Conservation (phyloP, 768 basidiomycete genomes). For the Coprinopsis marcescibilis region DNA sequence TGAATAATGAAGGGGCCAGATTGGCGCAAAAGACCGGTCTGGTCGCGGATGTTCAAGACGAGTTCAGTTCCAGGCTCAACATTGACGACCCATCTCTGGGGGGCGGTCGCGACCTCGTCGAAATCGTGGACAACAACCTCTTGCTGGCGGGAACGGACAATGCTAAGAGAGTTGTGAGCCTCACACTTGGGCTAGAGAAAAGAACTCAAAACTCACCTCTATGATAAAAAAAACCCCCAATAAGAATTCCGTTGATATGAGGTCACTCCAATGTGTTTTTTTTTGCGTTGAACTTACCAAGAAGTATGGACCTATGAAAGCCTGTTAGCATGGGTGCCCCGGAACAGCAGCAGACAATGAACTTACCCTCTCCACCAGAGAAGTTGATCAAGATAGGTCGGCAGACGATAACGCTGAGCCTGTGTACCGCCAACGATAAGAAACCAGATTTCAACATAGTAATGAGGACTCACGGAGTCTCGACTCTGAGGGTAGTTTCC, state of each 20-base stretch:
- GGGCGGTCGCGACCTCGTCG: constrained; percentile 22
- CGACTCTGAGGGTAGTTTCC: constrained; percentile 38
- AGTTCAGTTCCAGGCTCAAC: constrained; percentile 29
- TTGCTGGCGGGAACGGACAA: no score
- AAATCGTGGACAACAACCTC: constrained; percentile 49
- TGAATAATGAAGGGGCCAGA: constrained; percentile 47
- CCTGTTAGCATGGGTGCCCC: constrained; percentile 8
- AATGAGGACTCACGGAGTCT: constrained; percentile 60
- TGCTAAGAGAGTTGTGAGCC: not conserved
- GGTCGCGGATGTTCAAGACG: constrained; percentile 58
- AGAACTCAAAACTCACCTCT: constrained; percentile 32
- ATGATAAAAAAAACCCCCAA: constrained; percentile 9
- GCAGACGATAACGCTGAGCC: constrained; percentile 48
- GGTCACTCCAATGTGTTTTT: not conserved
- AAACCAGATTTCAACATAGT: not conserved
- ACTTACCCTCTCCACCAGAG: constrained; percentile 52
- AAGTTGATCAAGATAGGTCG: constrained; percentile 50
- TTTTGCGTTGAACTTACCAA: constrained; percentile 41
- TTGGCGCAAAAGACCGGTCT: constrained; percentile 43
- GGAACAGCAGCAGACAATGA: not conserved
- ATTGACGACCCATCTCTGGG: constrained; percentile 1
- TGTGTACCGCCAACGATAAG: constrained; percentile 20
- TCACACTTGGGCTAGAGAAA: not conserved
- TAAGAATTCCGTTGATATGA: not conserved
- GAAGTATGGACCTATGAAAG: constrained; percentile 49